These are phyloP conservation scores for Suillus clintonianus DNA, from an alignment of 768 basidiomycete genomes.

Conservation along the genomic window DNA sequence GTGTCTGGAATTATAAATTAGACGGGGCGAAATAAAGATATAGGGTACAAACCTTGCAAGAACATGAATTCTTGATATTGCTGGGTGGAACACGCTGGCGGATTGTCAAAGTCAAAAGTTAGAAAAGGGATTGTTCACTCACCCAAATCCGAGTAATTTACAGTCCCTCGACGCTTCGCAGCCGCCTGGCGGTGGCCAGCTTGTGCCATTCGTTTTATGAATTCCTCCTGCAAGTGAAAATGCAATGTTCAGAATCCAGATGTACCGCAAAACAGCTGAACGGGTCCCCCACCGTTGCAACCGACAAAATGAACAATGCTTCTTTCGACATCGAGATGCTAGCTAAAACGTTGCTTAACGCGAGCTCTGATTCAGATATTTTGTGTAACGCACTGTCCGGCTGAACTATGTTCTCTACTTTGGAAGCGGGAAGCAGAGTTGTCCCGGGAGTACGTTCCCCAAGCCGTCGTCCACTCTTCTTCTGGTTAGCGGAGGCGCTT, in stretches of 20 bases:
- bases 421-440: slow-evolving; percentile 62
- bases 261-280: slow-evolving; percentile 8
- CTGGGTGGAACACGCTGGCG: slow-evolving; percentile 55
- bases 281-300: slow-evolving; percentile 64
- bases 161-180: slow-evolving; percentile 53
- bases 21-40: slow-evolving; percentile 2
- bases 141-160: slow-evolving; percentile 82
- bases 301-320: slow-evolving; percentile 69
- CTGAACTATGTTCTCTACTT: slow-evolving; percentile 77
- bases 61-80: slow-evolving; percentile 74
- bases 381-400: slow-evolving; percentile 60
- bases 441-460: slow-evolving; percentile 61
- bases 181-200: slow-evolving; percentile 69
- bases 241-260: not conserved
- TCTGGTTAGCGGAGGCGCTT: slow-evolving; percentile 25
- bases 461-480: slow-evolving; percentile 28
- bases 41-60: slow-evolving; percentile 50
- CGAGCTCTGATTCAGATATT: not conserved
- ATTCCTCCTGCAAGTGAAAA: slow-evolving; percentile 66
- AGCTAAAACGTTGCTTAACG: slow-evolving; percentile 15
- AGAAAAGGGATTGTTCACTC: slow-evolving; percentile 22
- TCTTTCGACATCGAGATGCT: slow-evolving; percentile 75
- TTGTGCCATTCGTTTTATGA: slow-evolving; percentile 73
- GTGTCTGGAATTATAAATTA: slow-evolving; percentile 47
- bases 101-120: slow-evolving; percentile 7